Conservation (phyloP, 768 basidiomycete species). For the Leccinellum rugosiceps region DNA sequence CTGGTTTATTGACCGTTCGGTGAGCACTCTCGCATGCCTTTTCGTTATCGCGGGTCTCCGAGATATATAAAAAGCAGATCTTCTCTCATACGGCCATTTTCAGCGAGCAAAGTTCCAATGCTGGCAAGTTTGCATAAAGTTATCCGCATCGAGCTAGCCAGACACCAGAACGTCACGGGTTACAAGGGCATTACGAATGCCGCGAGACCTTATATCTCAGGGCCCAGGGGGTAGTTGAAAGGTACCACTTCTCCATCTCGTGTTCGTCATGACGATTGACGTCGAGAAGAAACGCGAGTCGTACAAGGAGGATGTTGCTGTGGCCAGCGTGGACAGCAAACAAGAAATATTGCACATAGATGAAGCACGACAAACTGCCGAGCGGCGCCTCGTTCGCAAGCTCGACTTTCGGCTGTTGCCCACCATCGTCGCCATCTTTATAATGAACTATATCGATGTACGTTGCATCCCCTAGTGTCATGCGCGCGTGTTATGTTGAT, state of each 20-base stretch:
- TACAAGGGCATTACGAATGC: background rate
- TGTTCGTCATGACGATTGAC: slow-evolving; percentile 11
- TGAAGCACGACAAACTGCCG: slow-evolving; percentile 13
- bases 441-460: slow-evolving; percentile 29
- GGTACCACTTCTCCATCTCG: background rate
- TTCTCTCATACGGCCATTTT: background rate
- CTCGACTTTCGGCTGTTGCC: slow-evolving; percentile 30
- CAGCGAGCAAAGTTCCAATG: background rate
- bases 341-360: background rate
- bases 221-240: background rate
- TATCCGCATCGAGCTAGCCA: background rate
- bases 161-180: background rate
- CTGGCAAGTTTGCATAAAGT: background rate
- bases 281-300: slow-evolving; percentile 15
- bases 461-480: background rate
- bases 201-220: background rate
- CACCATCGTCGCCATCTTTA: slow-evolving; percentile 21
- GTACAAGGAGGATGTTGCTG: background rate
- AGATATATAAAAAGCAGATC: background rate
- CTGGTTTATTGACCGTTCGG: background rate
- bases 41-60: background rate
- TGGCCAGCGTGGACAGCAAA: background rate
- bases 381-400: slow-evolving; percentile 23
- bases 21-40: background rate
- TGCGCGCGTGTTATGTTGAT: background rate